Base-by-base conservation (phyloP, 306 rosid genomes). In the Psophocarpus tetragonolobus region DNA sequence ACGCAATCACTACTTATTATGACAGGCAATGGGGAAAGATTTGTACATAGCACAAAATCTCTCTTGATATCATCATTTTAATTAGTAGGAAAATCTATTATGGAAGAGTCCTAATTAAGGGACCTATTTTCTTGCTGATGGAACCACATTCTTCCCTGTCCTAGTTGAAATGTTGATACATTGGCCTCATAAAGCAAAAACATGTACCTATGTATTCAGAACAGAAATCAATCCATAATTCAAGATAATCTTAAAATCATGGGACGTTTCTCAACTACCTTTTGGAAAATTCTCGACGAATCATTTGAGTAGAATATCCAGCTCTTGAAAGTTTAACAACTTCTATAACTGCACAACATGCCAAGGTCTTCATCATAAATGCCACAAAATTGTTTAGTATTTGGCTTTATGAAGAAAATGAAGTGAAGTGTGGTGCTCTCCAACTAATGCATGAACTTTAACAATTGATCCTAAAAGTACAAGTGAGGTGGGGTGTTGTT, bases 321-420 rank as follows among this genome's bases (percentile, higher is more conserved):
- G 84, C 84, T 86, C 86, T 90, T 53, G 99, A 87, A 80, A 88
- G 86, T 76, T 87, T 90, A 82, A 87, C 89, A 76, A 87, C 86
- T 84, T 88, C 97, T 75, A 87, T 83, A 78, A 96, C 80, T 20
- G 90, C 87, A 71, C 78, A 86, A 84, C 87, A 86, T 80, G 81
- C 92, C 93, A 81, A 86, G 83, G 80, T 87, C 87, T 32, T 82
- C 88, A 74, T 91, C 93, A 82, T 66, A 93, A 56, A 84, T 18
- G 57, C 92, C 91, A 24, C 96, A 91, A 85, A 86, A 88, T 81
- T 86, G 95, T 77, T 87, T 92, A 64, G 56, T 38, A 75, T 92
- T 96, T 70, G 99, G 98, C 86, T 80, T 90, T 78, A 96, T 82
- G 85, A 98, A 96, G 82, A 83, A 75, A 87, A 96, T 91, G 81